Conservation (phyloP, 73 alveolate genomes). For the Tetrahymena thermophila region DNA sequence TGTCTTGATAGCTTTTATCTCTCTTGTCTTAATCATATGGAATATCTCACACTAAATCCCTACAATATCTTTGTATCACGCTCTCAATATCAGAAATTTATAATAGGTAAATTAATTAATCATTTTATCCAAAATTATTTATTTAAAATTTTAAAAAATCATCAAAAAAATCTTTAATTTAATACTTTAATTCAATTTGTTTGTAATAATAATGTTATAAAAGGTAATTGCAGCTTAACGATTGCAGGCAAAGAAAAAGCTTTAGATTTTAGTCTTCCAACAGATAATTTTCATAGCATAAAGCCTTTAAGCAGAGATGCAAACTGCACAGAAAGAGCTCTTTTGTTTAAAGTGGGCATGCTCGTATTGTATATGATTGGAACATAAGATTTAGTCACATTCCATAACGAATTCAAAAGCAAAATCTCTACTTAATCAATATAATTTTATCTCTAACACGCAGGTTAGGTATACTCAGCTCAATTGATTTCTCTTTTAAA, state of each 20-base stretch:
- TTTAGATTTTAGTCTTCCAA: neutral
- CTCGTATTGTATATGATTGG: neutral
- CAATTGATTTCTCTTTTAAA: neutral
- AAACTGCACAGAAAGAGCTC: neutral
- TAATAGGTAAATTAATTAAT: neutral
- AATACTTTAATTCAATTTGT: neutral
- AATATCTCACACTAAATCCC: neutral
- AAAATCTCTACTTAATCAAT: neutral
- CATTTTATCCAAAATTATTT: neutral
- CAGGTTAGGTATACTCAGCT: neutral
- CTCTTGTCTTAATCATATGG: neutral
- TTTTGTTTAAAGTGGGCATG: neutral
- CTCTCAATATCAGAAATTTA: neutral
- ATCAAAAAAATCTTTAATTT: no score
- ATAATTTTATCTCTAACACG: neutral
- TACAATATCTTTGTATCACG: neutral
- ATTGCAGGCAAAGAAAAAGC: neutral
- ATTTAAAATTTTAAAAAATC: no score
- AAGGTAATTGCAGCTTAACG: neutral
- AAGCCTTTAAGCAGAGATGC: neutral
- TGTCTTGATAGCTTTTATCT: neutral
- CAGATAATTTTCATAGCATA: neutral
- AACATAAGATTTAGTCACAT: neutral
- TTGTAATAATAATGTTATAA: neutral
- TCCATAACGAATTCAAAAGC: neutral